Evolutionary conservation across 2,329 filamentous ascomycete species (phyloP), one percentile per base, ranked within the genome.

Genomic region (Truncatella angustata): DNA sequence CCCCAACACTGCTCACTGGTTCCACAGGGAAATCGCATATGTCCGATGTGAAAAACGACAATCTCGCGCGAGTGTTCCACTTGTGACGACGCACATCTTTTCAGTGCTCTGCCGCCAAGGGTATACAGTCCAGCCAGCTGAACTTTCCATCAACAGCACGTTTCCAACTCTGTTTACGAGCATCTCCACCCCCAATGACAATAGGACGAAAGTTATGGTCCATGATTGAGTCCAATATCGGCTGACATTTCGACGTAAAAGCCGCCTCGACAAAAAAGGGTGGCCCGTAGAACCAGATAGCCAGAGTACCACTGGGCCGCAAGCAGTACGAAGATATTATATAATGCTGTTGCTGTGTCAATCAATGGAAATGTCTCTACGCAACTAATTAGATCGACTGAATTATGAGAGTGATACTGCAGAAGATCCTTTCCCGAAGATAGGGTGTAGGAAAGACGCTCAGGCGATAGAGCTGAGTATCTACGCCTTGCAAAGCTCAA

Each of bases 341-440:
- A 7, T 5, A 44, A n/a, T 14, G 40, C 40, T 11, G 2, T 44
- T 14, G 21, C 18, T 23, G 18, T 23, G 40, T 44, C 40, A 18
- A 44, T 28, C 18, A 44, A 28, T 23, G 40, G 40, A 28, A 44
- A 24, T 7, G 40, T 24, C 40, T 44, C 40, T 14, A 23, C 40
- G 14, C 40, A 44, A 16, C 10, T n/a, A 18, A 50, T 20, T 18
- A 50, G 18, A 37, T 54, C 52, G 14, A 32, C 7, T 32, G 28
- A 32, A 32, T 14, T 14, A 9, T 7, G 28, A 2, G 28, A 32
- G 28, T 32, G 28, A 32, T 32, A 14, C 28, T 32, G 28, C 7
- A 32, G 28, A 14, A 32, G 28, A 7, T 32, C 28, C 28, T 32
- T 14, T 7, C 28, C 28, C 7, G 28, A 32, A 7, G 28, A 32